Conservation (phyloP, 2,329 filamentous ascomycete species). For the Rhynchosporium graminicola region DNA sequence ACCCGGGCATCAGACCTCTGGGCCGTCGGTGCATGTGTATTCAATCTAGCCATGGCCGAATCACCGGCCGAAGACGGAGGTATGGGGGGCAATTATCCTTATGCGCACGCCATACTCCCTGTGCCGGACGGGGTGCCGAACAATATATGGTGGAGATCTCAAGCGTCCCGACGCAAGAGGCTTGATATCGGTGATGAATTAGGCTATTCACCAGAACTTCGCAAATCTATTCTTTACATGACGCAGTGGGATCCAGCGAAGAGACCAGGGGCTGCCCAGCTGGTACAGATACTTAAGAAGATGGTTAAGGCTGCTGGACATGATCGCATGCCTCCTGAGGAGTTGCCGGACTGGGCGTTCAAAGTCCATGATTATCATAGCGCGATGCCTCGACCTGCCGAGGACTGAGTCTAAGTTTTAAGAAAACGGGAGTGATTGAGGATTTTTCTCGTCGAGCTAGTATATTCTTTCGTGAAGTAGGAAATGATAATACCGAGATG, state of each 20-base stretch:
- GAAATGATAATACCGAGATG: no score
- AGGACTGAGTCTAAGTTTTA: neutral
- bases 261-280: conserved; percentile 18
- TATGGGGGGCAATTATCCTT: neutral
- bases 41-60: conserved; percentile 23
- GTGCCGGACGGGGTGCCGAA: neutral
- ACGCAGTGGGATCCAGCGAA: conserved; percentile 12
- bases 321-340: conserved; percentile 1
- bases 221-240: conserved; percentile 16
- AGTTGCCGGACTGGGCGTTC: conserved; percentile 30
- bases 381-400: neutral
- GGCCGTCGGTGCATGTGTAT: conserved; percentile 32
- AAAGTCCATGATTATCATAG: conserved; percentile 31
- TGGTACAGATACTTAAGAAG: conserved; percentile 17
- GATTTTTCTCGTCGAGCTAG: no score
- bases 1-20: conserved; percentile 33
- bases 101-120: neutral
- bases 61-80: neutral
- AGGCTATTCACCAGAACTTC: conserved; percentile 20
- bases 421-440: neutral
- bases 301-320: conserved; percentile 14
- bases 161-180: neutral
- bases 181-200: conserved; percentile 11
- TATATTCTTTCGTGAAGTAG: no score
- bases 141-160: conserved; percentile 3